These are phyloP conservation scores for Colletotrichum caudatum DNA, from an alignment of 2,329 filamentous ascomycete genomes.

Conservation along the genomic window DNA sequence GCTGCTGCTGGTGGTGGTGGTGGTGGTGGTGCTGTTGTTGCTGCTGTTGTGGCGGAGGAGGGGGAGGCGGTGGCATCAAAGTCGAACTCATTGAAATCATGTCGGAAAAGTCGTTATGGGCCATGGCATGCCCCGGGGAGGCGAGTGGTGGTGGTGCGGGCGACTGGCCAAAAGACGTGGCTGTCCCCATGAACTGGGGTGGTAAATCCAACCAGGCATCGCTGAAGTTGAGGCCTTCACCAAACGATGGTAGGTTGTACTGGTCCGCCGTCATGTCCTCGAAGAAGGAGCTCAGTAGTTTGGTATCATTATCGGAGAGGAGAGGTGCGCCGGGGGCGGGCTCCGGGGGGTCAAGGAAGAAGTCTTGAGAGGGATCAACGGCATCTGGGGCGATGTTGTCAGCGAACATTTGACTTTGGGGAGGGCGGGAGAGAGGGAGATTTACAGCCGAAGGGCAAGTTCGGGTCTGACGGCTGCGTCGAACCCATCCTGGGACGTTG, in stretches of 20 bases:
- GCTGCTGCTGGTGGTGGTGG: constrained; percentile 47
- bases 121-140: constrained; percentile 46
- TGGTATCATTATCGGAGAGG: constrained; percentile 72
- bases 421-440: constrained; percentile 44
- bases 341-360: constrained; percentile 67
- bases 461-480: constrained; percentile 66
- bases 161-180: constrained; percentile 70
- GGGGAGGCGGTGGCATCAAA: constrained; percentile 54
- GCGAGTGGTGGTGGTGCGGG: constrained; percentile 53
- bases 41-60: constrained; percentile 47
- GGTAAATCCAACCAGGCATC: constrained; percentile 70
- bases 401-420: constrained; percentile 18
- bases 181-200: constrained; percentile 73
- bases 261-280: constrained; percentile 64
- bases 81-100: constrained; percentile 48
- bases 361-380: constrained; percentile 58
- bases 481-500: constrained; percentile 71
- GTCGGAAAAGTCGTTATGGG: constrained; percentile 45
- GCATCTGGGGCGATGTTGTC: constrained; percentile 53
- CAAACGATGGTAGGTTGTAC: constrained; percentile 62
- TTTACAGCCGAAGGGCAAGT: constrained; percentile 77
- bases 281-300: constrained; percentile 69
- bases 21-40: constrained; percentile 48
- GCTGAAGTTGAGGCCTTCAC: constrained; percentile 63
- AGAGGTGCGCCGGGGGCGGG: constrained; percentile 74